Evolutionary conservation across 108 stramenopile genomes (phyloP).

Genomic region (Skeletonema tropicum): DNA sequence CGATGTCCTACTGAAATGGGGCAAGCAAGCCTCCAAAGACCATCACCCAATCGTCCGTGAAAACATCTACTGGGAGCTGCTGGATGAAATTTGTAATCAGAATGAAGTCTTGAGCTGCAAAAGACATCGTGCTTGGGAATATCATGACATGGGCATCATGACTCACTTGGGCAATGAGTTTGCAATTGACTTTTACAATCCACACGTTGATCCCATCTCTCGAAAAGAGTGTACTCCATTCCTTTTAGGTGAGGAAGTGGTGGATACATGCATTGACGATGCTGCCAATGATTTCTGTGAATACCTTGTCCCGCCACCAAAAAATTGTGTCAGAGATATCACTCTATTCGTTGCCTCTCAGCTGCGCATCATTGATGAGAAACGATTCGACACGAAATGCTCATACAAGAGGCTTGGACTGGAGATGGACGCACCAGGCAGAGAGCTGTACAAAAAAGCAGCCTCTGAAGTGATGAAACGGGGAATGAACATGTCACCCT

Average conservation of each 20-base stretch:
- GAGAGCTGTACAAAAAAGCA: slow-evolving; percentile 42
- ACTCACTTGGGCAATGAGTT: slow-evolving; percentile 42
- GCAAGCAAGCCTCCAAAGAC: slow-evolving; percentile 42
- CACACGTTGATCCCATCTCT: slow-evolving; percentile 39
- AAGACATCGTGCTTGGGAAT: slow-evolving; percentile 49
- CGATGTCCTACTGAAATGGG: slow-evolving; percentile 54
- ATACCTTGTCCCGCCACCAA: slow-evolving; percentile 35
- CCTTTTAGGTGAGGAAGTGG: slow-evolving; percentile 3
- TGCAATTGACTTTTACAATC: slow-evolving; percentile 53
- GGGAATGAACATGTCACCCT: slow-evolving; percentile 52
- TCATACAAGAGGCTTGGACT: slow-evolving; percentile 51
- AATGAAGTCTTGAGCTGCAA: slow-evolving; percentile 34
- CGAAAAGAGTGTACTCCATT: slow-evolving; percentile 25
- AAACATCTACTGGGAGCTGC: slow-evolving; percentile 43
- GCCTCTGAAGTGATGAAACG: slow-evolving; percentile 18
- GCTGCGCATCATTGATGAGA: slow-evolving; percentile 22
- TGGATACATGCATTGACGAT: slow-evolving; percentile 21
- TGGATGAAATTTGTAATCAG: slow-evolving; percentile 49
- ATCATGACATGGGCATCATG: slow-evolving; percentile 48
- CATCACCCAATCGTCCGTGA: slow-evolving; percentile 54
- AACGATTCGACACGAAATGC: slow-evolving; percentile 44
- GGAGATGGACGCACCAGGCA: slow-evolving; percentile 49
- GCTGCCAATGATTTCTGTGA: slow-evolving; percentile 44
- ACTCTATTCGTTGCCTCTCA: slow-evolving; percentile 37
- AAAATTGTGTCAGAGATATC: slow-evolving; percentile 44